A percentile compares a stretch with the other conserved stretches of the same genome.
These are phyloP conservation scores for Tremella yokohamensis DNA, from an alignment of 768 basidiomycete genomes.

Conservation along the genomic window DNA sequence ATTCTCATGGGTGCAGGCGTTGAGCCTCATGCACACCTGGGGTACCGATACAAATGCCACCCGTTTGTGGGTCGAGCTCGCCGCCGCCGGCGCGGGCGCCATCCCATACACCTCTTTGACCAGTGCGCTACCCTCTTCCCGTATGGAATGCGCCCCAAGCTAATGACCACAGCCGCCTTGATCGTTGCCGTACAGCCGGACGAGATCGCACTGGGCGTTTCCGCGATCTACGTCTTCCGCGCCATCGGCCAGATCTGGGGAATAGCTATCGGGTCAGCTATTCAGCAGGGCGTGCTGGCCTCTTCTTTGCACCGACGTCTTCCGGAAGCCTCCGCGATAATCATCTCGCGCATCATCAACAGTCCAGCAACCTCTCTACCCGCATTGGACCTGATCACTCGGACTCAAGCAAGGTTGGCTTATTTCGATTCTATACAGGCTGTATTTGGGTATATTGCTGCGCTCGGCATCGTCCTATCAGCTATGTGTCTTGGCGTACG, in stretches of 20 bases:
- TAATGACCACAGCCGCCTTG: slow-evolving; percentile 9
- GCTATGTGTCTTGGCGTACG: slow-evolving; percentile 15
- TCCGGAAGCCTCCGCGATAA: neutral
- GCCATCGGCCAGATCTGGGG: slow-evolving; percentile 47
- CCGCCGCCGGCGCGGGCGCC: slow-evolving; percentile 25
- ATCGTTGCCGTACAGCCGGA: slow-evolving; percentile 17
- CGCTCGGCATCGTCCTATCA: slow-evolving; percentile 20
- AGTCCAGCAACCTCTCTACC: slow-evolving; percentile 34
- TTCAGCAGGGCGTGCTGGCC: slow-evolving; percentile 42
- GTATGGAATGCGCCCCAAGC: too few species aligned
- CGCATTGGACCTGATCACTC: slow-evolving; percentile 8
- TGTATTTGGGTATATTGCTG: slow-evolving; percentile 35
- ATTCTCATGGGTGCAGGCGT: slow-evolving; percentile 30
- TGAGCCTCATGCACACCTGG: slow-evolving; percentile 34
- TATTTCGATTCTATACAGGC: slow-evolving; percentile 38
- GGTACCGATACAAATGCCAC: slow-evolving; percentile 17
- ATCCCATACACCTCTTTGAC: too few species aligned
- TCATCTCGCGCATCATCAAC: slow-evolving; percentile 34
- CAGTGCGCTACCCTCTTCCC: neutral
- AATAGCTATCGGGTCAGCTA: slow-evolving; percentile 39
- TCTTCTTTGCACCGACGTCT: slow-evolving; percentile 12
- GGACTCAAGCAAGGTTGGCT: slow-evolving; percentile 27
- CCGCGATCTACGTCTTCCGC: slow-evolving; percentile 45
- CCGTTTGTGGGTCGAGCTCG: slow-evolving; percentile 38
- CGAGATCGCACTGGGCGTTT: slow-evolving; percentile 41